Base-by-base conservation (phyloP, 305 asterid genomes). In the Solanum chacoense region DNA sequence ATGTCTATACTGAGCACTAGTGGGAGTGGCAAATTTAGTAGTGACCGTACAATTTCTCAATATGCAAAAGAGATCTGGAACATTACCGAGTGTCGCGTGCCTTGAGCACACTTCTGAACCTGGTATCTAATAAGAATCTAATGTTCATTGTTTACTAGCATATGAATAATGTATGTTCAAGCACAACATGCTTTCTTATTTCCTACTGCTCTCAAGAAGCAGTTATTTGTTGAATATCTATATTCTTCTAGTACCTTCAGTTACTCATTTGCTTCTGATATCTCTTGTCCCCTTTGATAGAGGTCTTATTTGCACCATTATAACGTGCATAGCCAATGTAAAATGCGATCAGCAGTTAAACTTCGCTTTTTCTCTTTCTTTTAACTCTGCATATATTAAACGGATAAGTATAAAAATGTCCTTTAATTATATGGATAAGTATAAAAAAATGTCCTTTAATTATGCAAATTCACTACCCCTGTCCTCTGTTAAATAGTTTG, bases 1-100 rank as follows among this genome's bases (percentile, higher is more conserved):
- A 98, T 95, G 98, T 98, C 99, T 16, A 98, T 98, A 85, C 95
- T 95, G 79, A 98, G 99, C 94, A 96, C 98, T 32, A 97, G 98
- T 31, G 99, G 99, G 75, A 94, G 98, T 88, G 98, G 99, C 32
- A 96, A 98, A 69, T 98, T 98, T 89, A 96, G 99, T 92, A 98
- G 99, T 50, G 99, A 98, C 87, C 93, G 99, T 5, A 98, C 99
- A 35, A 98, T 98, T 67, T 96, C 95, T 5, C 99, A 95, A 93
- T 96, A 98, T 35, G 99, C 99, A 42, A 93, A 91, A 76, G 98
- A 96, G 86, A 96, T 96, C n/a, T 98, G 99, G 99, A 95, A 95
- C 87, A 94, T 98, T 87, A 89, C 90, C 36, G 95, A 92, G 89
- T 94, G 96, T 67, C 91, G 90, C 24, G 92, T 95, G 65, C 95